Base-by-base conservation (phyloP, 2,329 filamentous ascomycete genomes). In the Kalmusia sp. region DNA sequence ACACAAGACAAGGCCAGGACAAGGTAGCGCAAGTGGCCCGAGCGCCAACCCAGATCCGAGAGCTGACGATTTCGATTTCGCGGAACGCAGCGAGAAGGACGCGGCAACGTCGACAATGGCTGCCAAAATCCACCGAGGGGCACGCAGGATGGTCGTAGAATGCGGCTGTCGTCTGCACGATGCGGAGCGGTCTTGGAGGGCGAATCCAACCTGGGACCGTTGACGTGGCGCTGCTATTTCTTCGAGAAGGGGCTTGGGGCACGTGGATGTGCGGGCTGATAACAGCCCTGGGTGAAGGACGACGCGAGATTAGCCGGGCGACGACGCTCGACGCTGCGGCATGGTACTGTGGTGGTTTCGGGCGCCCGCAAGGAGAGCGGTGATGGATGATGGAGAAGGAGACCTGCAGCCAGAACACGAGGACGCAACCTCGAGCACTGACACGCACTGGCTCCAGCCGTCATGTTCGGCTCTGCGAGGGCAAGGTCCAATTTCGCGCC, bases 181-280 rank as follows among this genome's bases (percentile, higher is more conserved):
- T 6, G 38, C 9, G n/a, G n/a, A 28, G 24, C 19, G 19, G 30
- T 2, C 31, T 19, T 31, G 7, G 17, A 17, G 21, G 17, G 21
- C 11, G 22, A 19, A 33, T 15, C 11, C 43, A 45, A 44, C 48
- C 52, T 49, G 54, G 52, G 30, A 21, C 63, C 57, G 67, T 72
- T 63, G 64, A 72, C 66, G 70, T 73, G 70, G 71, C 68, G 68
- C 61, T 64, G 64, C 51, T 34, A 57, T 51, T 58, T 53, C 58
- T 65, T 62, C 52, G 58, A 57, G 54, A 43, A 51, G 37, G 52
- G 49, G 62, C 33, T 44, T 33, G 21, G 33, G 59, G 52, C 63
- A 68, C 65, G 63, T 66, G 63, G 65, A 62, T 33, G 40, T 51
- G 51, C 49, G 35, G 49, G 25, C 25, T 19, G 30, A 49, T 12